Evolutionary conservation across 1,139 yeast genomes (phyloP), one percentile per base, ranked within the genome.

Genomic region (Yamadazyma triangularis): DNA sequence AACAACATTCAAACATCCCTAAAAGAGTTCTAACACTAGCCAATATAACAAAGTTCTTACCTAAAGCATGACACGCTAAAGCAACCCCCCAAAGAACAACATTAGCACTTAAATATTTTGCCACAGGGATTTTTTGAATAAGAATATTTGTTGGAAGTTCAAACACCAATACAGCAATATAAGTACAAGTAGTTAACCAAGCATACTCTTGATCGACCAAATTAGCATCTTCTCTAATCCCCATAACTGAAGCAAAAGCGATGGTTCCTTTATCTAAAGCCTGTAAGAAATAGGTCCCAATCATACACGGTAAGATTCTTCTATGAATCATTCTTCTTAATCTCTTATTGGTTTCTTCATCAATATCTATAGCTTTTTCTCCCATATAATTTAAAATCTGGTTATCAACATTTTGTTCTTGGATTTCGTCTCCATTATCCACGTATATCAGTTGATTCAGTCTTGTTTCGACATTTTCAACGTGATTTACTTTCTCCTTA

Each of bases 231-330:
- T 52, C 48, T 41, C 59, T 60, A 33, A 72, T 63, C 1, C 77
- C 77, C 75, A 70, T 70, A 8, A 71, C 72, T 1, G 74, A 70
- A 2, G 76, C 63, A 45, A 67, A 70, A 35, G 66, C 59, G 26
- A 68, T 47, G 7, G 67, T 50, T n/a, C 65, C 57, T 42, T 70
- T 70, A 41, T 70, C 76, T 30, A 70, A 47, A 39, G 62, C 69
- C 40, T 67, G 73, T 25, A 68, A 50, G 36, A 67, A 63, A 42
- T 69, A 69, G 34, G 65, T 58, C 13, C 60, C 55, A 41, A 66
- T 60, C 38, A 66, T 42, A 18, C 67, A 35, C 0, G 70, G 59
- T 30, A 66, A 40, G 25, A 64, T 51, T 35, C 53, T 44, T 22
- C 40, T 26, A 30, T 50, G 36, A 24, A 50, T 50, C 40, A 41